Base-by-base conservation (phyloP, 139 green algal species). In the Chlamydomonas schloesseri region DNA sequence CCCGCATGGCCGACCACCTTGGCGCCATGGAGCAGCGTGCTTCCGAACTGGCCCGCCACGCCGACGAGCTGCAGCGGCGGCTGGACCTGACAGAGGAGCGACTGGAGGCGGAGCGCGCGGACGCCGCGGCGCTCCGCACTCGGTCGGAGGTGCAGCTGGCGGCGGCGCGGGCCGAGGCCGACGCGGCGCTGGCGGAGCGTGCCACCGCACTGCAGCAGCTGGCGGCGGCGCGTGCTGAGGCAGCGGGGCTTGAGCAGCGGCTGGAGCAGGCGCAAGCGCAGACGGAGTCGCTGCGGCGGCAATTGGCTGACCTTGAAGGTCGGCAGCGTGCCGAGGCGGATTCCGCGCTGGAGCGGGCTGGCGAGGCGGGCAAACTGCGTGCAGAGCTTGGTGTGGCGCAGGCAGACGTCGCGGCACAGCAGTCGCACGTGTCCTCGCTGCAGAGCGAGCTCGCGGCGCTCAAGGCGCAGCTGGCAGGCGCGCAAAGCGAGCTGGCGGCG, bases 31-130 rank as follows among this genome's bases (percentile, higher is more conserved):
- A 79, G 34, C 26, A 33, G 21, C 55, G 69, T 0, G 69, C 81
- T 18, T 55, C 69, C 69, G 46, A 76, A 3, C 26, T 76, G 47
- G 33, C 67, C 10, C 67, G 50, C 14, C 50, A 69, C 5, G n/a
- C 79, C 4, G 79, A 79, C 34, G 81, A 78, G 14, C 37, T 78
- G 69, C 81, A 87, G 53, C 68, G 68, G 50, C 69, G 69, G 47
- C 69, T 87, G 6, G 47, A 62, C 21, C 53, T 3, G 18, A 55
- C 55, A 5, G 81, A 78, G 55, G 69, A 53, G 50, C 53, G 33
- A 21, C 53, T 87, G 34, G 24, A n/a, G 24, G 62, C 33, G 23
- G 81, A 78, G 55, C 69, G 69, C 8, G 70, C 81, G 6, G 81
- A 87, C 9, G 69, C 81, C 20, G 31, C 50, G 17, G 68, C 62